Conservation (phyloP, 257 asterid genomes). For the Solanum rostratum region DNA sequence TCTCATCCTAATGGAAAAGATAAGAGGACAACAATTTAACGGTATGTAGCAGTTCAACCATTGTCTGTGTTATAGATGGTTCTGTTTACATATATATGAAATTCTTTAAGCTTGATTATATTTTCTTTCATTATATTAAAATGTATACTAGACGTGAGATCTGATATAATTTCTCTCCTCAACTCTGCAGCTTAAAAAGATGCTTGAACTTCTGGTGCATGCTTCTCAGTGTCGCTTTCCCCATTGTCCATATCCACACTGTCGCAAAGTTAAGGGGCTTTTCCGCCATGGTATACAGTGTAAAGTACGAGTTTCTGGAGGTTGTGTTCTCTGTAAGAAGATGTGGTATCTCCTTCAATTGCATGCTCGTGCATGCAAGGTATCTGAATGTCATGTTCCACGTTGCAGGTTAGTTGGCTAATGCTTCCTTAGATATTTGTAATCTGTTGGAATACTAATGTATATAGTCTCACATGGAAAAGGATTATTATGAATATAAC, state of each 20-base stretch:
- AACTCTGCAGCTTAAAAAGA: slow-evolving; percentile 72
- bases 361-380: slow-evolving; percentile 97
- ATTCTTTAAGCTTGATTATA: not conserved
- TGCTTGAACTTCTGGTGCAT: slow-evolving; percentile 96
- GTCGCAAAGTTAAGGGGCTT: slow-evolving; percentile 96
- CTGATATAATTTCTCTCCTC: slow-evolving; percentile 10
- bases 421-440: not conserved
- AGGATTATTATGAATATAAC: not conserved
- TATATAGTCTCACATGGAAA: not conserved
- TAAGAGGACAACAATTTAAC: not conserved
- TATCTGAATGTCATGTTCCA: slow-evolving; percentile 78
- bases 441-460: not conserved
- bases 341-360: slow-evolving; percentile 99
- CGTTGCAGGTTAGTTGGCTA: slow-evolving; percentile 81
- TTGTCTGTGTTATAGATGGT: not conserved
- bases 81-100: not conserved
- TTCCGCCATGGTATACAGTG: slow-evolving; percentile 92
- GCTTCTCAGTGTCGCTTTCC: slow-evolving; percentile 87
- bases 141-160: not conserved
- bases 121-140: not conserved
- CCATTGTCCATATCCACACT: slow-evolving; percentile 72
- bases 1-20: not conserved
- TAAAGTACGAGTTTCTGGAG: slow-evolving; percentile 84
- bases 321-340: slow-evolving; percentile 83
- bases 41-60: not conserved